Conservation (phyloP, 1,284 basidiomycete genomes). For the Neolentinus lepideus region DNA sequence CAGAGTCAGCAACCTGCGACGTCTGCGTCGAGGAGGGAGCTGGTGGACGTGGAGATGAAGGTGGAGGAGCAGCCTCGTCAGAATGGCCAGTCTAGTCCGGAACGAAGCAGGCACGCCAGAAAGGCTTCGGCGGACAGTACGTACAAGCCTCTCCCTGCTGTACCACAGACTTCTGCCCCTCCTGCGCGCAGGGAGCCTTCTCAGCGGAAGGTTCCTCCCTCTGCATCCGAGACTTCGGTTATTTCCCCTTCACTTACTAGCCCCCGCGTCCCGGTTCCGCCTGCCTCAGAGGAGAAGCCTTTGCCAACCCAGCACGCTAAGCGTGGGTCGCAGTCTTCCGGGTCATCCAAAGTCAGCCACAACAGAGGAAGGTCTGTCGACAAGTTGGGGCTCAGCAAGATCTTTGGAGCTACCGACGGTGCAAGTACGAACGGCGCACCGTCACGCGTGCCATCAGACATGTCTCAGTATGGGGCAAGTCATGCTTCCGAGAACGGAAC, state of each 20-base stretch:
- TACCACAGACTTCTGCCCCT: not conserved
- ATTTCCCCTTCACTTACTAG: not conserved
- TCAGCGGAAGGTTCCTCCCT: not conserved
- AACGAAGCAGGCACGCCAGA: conserved; percentile 5
- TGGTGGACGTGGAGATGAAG: conserved; percentile 7
- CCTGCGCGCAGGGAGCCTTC: not conserved
- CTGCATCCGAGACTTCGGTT: not conserved
- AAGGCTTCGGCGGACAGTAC: not conserved
- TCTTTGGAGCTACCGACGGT: conserved; percentile 35
- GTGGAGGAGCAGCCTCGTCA: not conserved
- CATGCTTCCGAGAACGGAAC: conserved; percentile 19
- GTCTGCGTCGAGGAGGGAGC: conserved; percentile 10
- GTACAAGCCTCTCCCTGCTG: conserved; percentile 3
- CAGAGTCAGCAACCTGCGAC: conserved; percentile 1
- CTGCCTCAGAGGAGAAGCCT: not conserved
- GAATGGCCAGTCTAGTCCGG: not conserved
- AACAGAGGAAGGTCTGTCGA: conserved; percentile 63
- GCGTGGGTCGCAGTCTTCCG: conserved; percentile 20
- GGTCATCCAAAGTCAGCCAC: conserved; percentile 35
- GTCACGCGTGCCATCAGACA: conserved; percentile 35
- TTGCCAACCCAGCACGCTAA: conserved; percentile 10
- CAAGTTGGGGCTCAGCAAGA: conserved; percentile 66
- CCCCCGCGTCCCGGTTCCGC: not conserved
- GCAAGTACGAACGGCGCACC: conserved; percentile 17
- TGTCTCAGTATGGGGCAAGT: conserved; percentile 20